phyloP scores from a whole-genome alignment of 371 early-diverging fungal genomes.

The Rhizopus stolonifer region DNA sequence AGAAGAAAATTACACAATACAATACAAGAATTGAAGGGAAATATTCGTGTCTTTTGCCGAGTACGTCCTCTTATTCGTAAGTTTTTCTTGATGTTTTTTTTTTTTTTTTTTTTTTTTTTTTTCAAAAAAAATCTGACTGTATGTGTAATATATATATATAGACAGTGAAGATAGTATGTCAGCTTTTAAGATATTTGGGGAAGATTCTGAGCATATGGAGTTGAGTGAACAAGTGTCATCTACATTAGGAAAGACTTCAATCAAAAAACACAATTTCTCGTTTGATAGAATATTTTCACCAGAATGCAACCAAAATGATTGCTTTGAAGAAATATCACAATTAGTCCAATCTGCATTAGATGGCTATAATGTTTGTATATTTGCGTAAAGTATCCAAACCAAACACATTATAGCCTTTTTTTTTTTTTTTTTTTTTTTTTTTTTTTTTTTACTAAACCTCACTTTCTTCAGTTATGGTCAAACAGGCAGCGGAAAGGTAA shows the following conservation, averaged over 20 bases:
- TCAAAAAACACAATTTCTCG: constrained; percentile 69
- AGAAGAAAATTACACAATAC: constrained; percentile 88
- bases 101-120: too few species aligned
- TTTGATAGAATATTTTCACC: constrained; percentile 88
- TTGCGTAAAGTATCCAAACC: constrained; percentile 60
- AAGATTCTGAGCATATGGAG: constrained; percentile 54
- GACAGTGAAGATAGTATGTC: constrained; percentile 16
- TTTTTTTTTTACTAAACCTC: too few species aligned
- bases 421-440: background rate
- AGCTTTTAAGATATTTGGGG: constrained; percentile 41
- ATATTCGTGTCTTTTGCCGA: constrained; percentile 97
- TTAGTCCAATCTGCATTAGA: constrained; percentile 95
- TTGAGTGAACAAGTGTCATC: constrained; percentile 41
- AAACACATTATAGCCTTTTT: background rate
- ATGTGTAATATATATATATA: too few species aligned
- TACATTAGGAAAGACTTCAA: constrained; percentile 38
- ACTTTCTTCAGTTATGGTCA: constrained; percentile 98
- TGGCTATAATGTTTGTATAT: constrained; percentile 98
- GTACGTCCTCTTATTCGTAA: constrained; percentile 76
- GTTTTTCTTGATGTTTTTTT: background rate
- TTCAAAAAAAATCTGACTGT: background rate
- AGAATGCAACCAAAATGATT: constrained; percentile 68
- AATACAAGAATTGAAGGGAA: constrained; percentile 96
- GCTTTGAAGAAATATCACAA: constrained; percentile 95
- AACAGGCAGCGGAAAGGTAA: constrained; percentile 95